These are phyloP conservation scores for Euphrasia confusa DNA, from an alignment of 257 asterid species.

Conservation along the genomic window DNA sequence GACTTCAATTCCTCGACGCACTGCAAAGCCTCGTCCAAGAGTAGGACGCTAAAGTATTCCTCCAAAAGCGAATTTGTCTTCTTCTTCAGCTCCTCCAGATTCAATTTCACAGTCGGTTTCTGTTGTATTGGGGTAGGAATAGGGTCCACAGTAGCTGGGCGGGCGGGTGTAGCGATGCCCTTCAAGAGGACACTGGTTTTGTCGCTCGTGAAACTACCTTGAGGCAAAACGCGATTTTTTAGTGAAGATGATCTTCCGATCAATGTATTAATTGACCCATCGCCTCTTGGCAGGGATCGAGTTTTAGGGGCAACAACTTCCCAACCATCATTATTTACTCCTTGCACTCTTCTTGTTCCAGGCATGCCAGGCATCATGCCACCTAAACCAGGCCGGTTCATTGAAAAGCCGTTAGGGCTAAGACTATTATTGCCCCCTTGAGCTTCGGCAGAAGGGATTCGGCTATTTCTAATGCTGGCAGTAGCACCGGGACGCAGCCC, in stretches of 20 bases:
- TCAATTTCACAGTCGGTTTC: slow-evolving; percentile 35
- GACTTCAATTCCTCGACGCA: slow-evolving; percentile 79
- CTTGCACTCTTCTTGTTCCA: slow-evolving; percentile 80
- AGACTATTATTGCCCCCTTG: slow-evolving; percentile 37
- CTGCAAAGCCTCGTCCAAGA: slow-evolving; percentile 71
- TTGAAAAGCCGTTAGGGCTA: slow-evolving; percentile 63
- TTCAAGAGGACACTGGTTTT: slow-evolving; percentile 76
- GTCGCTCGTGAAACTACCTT: slow-evolving; percentile 55
- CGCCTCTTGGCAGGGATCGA: slow-evolving; percentile 78
- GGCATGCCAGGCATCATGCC: slow-evolving; percentile 99
- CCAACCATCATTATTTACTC: slow-evolving; percentile 72
- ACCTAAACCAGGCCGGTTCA: slow-evolving; percentile 77
- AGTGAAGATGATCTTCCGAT: slow-evolving; percentile 32
- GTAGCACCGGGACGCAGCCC: slow-evolving; percentile 97
- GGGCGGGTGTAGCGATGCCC: slow-evolving; percentile 48
- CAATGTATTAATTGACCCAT: slow-evolving; percentile 38
- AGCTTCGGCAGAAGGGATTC: slow-evolving; percentile 46
- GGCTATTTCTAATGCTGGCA: slow-evolving; percentile 69
- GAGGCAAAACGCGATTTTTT: slow-evolving; percentile 57
- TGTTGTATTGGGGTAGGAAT: slow-evolving; percentile 27
- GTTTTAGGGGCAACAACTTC: slow-evolving; percentile 57
- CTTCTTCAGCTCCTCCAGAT: slow-evolving; percentile 48
- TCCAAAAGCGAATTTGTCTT: slow-evolving; percentile 61
- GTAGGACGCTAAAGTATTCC: slow-evolving; percentile 64
- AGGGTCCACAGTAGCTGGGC: slow-evolving; percentile 34